Percentiles rank a stretch among this genome's conserved stretches.
Conservation (phyloP, 768 basidiomycete species). For the Lactarius psammicola region DNA sequence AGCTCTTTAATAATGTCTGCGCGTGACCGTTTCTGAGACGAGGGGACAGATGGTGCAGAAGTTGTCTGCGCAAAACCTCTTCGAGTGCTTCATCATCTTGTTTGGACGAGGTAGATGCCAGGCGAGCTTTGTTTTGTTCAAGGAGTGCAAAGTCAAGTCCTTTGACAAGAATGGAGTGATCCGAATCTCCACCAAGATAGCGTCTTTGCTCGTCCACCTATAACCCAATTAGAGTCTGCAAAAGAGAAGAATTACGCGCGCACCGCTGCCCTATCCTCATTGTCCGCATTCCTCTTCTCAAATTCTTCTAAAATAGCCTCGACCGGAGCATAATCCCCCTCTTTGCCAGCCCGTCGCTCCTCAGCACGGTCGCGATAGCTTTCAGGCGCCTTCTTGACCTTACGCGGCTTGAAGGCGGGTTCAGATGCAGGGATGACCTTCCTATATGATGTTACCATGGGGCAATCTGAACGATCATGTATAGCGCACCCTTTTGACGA, state of each 20-base stretch:
- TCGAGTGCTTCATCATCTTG: slow-evolving; percentile 84
- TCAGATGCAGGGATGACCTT: slow-evolving; percentile 51
- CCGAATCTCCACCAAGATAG: slow-evolving; percentile 81
- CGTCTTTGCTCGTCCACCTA: slow-evolving; percentile 72
- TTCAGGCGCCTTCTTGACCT: slow-evolving; percentile 53
- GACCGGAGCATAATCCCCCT: slow-evolving; percentile 73
- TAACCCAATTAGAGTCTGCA: neutral
- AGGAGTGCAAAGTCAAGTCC: slow-evolving; percentile 86
- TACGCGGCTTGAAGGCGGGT: slow-evolving; percentile 79
- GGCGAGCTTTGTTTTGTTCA: slow-evolving; percentile 77
- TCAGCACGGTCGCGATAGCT: slow-evolving; percentile 75
- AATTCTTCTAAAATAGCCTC: slow-evolving; percentile 84
- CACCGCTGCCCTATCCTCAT: slow-evolving; percentile 60
- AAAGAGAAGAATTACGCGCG: slow-evolving; percentile 30
- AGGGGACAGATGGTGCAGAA: slow-evolving; percentile 30
- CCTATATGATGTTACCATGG: slow-evolving; percentile 32
- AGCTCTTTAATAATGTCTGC: slow-evolving; percentile 72
- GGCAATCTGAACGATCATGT: neutral
- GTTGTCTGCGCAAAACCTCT: slow-evolving; percentile 55
- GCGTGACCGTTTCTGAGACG: slow-evolving; percentile 70
- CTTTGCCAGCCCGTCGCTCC: slow-evolving; percentile 64
- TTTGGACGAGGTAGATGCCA: slow-evolving; percentile 41
- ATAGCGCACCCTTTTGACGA: slow-evolving; percentile 26
- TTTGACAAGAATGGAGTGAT: slow-evolving; percentile 85
- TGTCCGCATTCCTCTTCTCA: slow-evolving; percentile 57